These are phyloP conservation scores for Truncatella angustata DNA, from an alignment of 2,329 filamentous ascomycete species.

Conservation along the genomic window DNA sequence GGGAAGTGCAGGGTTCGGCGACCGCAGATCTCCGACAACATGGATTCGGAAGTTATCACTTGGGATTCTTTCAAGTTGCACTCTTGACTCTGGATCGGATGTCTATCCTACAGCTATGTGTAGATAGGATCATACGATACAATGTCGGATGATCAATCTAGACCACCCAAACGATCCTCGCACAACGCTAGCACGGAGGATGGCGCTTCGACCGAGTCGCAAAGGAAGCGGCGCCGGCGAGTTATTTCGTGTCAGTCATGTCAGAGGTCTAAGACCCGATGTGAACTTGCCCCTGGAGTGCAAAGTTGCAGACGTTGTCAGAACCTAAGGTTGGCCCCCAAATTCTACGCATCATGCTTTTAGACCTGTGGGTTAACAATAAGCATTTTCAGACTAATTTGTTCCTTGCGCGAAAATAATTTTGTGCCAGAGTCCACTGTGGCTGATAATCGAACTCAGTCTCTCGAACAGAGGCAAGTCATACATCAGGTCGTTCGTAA, in stretches of 20 bases:
- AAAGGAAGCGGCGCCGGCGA: not conserved
- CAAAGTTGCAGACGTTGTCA: not conserved
- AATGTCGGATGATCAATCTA: not conserved
- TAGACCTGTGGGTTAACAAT: not conserved
- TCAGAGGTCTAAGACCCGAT: not conserved
- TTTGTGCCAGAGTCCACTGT: not conserved
- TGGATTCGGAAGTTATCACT: no score
- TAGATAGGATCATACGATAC: not conserved
- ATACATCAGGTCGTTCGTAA: not conserved
- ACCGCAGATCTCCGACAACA: no score
- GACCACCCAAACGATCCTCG: not conserved
- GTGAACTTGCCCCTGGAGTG: not conserved
- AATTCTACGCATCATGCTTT: not conserved
- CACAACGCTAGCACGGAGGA: not conserved
- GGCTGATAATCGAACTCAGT: not conserved
- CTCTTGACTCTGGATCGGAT: not conserved
- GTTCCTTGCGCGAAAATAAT: not conserved
- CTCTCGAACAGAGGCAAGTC: not conserved
- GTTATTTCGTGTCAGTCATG: not conserved
- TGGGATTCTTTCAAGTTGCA: no score
- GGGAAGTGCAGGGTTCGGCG: no score
- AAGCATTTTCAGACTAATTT: not conserved
- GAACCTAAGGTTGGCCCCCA: not conserved
- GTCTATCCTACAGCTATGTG: not conserved
- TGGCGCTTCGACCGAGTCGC: not conserved